phyloP scores from a whole-genome alignment of 441 rosid genomes.

The Adansonia gregorii region DNA sequence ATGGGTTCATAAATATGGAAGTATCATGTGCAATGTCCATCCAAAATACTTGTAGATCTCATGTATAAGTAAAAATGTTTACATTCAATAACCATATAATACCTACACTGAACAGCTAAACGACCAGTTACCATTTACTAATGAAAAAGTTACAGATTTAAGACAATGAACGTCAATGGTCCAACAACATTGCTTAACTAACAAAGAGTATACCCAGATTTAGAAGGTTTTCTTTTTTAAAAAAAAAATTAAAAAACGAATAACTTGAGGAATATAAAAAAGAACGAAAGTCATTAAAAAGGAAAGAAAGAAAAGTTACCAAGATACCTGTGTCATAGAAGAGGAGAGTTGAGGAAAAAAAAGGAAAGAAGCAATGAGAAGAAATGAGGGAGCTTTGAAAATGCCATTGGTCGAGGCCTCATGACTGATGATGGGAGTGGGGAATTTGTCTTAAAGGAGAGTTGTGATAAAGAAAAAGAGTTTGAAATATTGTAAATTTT shows the following conservation, averaged over 20 bases:
- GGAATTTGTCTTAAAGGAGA: background rate
- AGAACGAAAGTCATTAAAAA: background rate
- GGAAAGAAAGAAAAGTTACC: background rate
- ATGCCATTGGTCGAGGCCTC: conserved; percentile 34
- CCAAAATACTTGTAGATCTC: conserved; percentile 1
- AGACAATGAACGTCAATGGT: background rate
- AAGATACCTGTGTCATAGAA: conserved; percentile 39
- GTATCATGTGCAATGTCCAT: background rate
- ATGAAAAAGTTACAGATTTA: background rate
- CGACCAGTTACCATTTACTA: background rate
- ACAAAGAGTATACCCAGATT: conserved; percentile 18
- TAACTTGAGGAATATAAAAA: background rate
- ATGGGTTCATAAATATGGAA: conserved; percentile 1
- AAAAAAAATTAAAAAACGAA: too few relatives aligned
- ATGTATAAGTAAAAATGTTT: background rate
- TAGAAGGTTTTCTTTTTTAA: background rate
- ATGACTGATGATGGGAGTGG: conserved; percentile 8
- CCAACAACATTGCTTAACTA: background rate
- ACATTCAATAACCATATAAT: background rate
- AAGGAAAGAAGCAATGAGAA: conserved; percentile 34
- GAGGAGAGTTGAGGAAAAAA: conserved; percentile 35
- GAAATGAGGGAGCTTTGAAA: conserved; percentile 34
- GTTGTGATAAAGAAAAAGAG: background rate
- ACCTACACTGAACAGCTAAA: background rate
- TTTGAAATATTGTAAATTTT: too few relatives aligned